Percentiles rank a stretch among this genome's conserved stretches.
phyloP scores from a whole-genome alignment of 768 basidiomycete genomes.

The Hygrophorus russula region DNA sequence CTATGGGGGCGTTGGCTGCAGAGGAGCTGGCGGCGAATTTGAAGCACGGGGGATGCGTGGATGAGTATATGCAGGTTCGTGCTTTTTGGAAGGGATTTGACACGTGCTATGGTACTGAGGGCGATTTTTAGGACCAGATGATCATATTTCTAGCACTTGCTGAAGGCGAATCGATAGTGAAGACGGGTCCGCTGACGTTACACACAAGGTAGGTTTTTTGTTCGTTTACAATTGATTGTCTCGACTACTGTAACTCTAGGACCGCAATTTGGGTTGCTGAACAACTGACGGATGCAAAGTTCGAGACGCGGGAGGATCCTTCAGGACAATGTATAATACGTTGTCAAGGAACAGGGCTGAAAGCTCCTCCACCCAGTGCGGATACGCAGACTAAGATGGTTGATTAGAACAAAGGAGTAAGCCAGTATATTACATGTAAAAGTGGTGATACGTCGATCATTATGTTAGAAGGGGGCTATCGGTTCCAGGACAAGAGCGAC shows the following conservation, averaged over 20 bases:
- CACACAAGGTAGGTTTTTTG: conserved; percentile 46
- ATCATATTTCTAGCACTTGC: conserved; percentile 71
- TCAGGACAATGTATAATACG: conserved; percentile 33
- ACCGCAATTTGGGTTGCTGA: conserved; percentile 70
- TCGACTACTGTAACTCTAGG: conserved; percentile 15
- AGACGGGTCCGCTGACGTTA: conserved; percentile 44
- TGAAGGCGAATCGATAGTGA: conserved; percentile 47
- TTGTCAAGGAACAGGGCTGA: conserved; percentile 57
- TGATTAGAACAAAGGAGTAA: too few relatives aligned
- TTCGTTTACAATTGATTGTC: neutral
- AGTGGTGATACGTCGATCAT: neutral
- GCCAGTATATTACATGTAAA: too few relatives aligned
- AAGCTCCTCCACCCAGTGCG: conserved; percentile 9
- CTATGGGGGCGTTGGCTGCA: conserved; percentile 53
- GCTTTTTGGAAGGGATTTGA: neutral
- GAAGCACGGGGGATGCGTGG: conserved; percentile 58
- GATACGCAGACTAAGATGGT: too few relatives aligned
- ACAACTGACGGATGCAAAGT: conserved; percentile 56
- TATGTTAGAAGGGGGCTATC: conserved; percentile 18
- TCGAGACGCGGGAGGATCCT: conserved; percentile 33
- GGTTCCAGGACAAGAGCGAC: conserved; percentile 80
- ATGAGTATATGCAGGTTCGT: conserved; percentile 37
- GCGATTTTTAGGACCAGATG: conserved; percentile 46
- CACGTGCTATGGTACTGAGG: neutral
- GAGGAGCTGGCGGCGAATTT: conserved; percentile 45